Conservation (phyloP, 441 rosid species). For the Metrosideros polymorpha region DNA sequence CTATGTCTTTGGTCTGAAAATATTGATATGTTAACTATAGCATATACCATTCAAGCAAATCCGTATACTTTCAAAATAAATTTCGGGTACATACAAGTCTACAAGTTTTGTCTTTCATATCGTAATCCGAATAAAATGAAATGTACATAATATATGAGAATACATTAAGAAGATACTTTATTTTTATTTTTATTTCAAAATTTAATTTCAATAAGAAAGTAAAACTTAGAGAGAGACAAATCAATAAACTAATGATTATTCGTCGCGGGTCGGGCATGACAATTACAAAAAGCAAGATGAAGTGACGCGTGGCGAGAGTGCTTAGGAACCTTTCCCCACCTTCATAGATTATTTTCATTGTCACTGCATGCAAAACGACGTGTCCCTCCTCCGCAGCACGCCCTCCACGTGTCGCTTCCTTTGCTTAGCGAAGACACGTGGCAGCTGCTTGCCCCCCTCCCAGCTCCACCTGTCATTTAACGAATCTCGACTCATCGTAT, state of each 20-base stretch:
- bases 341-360: not conserved
- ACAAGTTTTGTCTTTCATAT: not conserved
- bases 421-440: conserved; percentile 1
- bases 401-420: not conserved
- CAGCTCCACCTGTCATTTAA: not conserved
- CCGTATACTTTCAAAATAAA: not conserved
- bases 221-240: not conserved
- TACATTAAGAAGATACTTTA: not conserved
- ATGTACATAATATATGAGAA: not conserved
- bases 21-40: not conserved
- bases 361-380: not conserved
- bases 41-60: not conserved
- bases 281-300: not conserved
- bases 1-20: not conserved
- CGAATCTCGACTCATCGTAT: not conserved
- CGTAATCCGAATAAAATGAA: not conserved
- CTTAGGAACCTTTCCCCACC: not conserved
- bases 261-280: not conserved
- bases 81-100: not conserved
- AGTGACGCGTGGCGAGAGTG: not conserved
- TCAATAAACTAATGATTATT: not conserved
- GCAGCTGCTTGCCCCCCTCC: not conserved
- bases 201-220: not conserved
- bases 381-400: not conserved
- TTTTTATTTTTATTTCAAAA: not conserved